Evolutionary conservation across 2,329 filamentous ascomycete species (phyloP), one percentile per base, ranked within the genome.

Genomic region (Penicillium sp.): DNA sequence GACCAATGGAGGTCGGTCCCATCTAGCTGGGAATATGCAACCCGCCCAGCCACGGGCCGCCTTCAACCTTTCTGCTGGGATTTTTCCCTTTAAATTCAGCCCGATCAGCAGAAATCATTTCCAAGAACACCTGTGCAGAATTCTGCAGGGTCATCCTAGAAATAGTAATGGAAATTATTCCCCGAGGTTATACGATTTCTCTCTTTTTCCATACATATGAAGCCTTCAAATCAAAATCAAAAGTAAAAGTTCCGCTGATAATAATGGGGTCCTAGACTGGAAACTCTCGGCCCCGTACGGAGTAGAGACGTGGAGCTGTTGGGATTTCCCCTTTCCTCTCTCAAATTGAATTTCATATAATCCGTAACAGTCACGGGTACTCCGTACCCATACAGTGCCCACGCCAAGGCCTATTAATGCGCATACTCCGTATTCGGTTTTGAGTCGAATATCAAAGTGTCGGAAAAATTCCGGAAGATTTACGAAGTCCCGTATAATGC

Each of bases 1-100:
- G 47, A 44, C 68, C 68, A 71, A 71, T 70, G 49, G 49, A 50
- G 56, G 55, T 35, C 42, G 51, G 65, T 67, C 55, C 69, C 69
- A 64, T 53, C 54, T 46, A 50, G 59, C 61, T 66, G 69, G 69
- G 64, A 67, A 65, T 59, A 62, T 38, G 34, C 54, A 59, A 59
- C 56, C 56, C 52, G 53, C 41, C 55, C 47, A 62, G 54, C 57
- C 58, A 55, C 57, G 56, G 62, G 55, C 57, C 59, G 52, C 54
- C 48, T 55, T 52, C 38, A 55, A 41, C 57, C 59, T 59, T 50
- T 51, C 42, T 54, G 32, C 55, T 60, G 59, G 57, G 58, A 58
- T 49, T 50, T 37, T 37, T 3, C 6, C 18, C 15, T 38, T 45
- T 27, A 18, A 12, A 41, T 54, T 44, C 15, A 13, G 23, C 6